phyloP scores from a whole-genome alignment of 2,329 filamentous ascomycete species.

The Aspergillus tanneri region DNA sequence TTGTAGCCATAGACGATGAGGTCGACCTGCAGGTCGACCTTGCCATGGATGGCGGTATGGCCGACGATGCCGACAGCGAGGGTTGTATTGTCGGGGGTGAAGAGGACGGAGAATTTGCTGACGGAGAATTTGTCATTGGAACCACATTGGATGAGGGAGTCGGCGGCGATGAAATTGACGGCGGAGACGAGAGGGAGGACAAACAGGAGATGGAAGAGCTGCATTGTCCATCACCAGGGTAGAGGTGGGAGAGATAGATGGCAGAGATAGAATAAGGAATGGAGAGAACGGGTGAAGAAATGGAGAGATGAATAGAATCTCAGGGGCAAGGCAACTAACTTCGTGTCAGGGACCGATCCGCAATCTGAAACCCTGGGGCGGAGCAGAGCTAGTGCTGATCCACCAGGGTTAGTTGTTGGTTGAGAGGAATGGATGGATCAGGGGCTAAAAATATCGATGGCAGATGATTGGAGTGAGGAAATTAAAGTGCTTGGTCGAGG shows the following conservation, averaged over 20 bases:
- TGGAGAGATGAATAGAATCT: neutral
- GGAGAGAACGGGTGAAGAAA: neutral
- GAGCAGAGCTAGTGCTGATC: no score
- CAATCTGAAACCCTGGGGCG: no score
- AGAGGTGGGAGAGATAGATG: neutral
- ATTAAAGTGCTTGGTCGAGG: no score
- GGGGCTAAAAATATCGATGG: no score
- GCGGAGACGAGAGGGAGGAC: neutral
- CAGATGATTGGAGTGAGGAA: no score
- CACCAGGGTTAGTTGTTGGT: no score
- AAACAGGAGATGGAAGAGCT: neutral
- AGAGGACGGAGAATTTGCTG: slow-evolving; percentile 78
- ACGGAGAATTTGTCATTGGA: slow-evolving; percentile 58
- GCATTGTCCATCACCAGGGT: neutral
- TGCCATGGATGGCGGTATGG: slow-evolving; percentile 78
- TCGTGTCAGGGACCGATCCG: no score
- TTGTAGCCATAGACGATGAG: slow-evolving; percentile 80
- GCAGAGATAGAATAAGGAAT: neutral
- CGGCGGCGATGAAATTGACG: neutral
- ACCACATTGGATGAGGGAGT: neutral
- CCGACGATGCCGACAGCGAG: slow-evolving; percentile 74
- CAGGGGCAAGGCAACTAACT: no score
- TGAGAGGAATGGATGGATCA: no score
- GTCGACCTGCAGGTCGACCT: slow-evolving; percentile 72
- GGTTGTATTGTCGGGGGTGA: slow-evolving; percentile 64